Conservation (phyloP, 1,139 yeast species). For the Yamadazyma songkhlaensis region DNA sequence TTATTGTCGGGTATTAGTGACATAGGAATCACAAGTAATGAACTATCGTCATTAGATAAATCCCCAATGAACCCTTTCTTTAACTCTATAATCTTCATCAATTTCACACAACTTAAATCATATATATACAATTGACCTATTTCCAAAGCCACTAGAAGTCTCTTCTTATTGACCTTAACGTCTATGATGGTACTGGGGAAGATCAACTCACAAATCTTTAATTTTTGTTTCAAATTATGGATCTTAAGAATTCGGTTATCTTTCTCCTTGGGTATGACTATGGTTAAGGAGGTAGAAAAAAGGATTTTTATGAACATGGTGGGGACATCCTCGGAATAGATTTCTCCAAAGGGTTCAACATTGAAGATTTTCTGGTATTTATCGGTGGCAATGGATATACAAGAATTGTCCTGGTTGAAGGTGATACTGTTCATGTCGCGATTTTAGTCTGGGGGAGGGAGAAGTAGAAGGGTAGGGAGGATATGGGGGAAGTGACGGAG, state of each 20-base stretch:
- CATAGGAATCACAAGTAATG: constrained; percentile 43
- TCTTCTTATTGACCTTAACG: constrained; percentile 62
- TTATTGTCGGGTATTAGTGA: constrained; percentile 25
- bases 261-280: constrained; percentile 50
- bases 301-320: constrained; percentile 55
- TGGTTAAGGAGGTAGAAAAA: constrained; percentile 67
- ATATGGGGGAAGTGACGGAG: background rate
- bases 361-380: constrained; percentile 38
- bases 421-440: constrained; percentile 34
- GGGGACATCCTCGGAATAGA: constrained; percentile 24
- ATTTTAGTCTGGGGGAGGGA: background rate
- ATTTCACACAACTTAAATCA: constrained; percentile 69
- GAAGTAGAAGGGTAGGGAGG: background rate
- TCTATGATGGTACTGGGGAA: constrained; percentile 63
- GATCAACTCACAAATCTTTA: constrained; percentile 67
- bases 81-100: constrained; percentile 58
- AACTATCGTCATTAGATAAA: constrained; percentile 46
- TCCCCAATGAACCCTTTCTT: constrained; percentile 40
- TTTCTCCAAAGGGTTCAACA: constrained; percentile 49
- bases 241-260: constrained; percentile 55
- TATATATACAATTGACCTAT: constrained; percentile 65
- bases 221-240: constrained; percentile 63
- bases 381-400: constrained; percentile 37
- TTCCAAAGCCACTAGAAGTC: constrained; percentile 60
- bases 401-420: constrained; percentile 45